Conservation (phyloP, 2,329 filamentous ascomycete species). For the Cladophialophora carrionii region DNA sequence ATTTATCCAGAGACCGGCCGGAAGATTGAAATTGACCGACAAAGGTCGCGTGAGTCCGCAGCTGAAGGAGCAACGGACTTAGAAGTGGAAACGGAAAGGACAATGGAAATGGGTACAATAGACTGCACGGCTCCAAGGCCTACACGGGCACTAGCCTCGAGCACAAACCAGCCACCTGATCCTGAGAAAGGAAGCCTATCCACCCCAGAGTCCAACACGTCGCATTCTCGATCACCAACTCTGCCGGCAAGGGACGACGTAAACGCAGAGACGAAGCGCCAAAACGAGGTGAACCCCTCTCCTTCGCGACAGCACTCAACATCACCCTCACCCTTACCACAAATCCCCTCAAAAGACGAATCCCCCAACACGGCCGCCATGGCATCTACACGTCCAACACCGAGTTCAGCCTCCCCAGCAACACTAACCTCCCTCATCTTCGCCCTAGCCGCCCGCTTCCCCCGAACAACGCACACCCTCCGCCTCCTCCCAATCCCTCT, state of each 20-base stretch:
- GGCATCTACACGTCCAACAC: neutral
- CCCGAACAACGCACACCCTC: constrained; percentile 32
- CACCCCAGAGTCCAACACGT: neutral
- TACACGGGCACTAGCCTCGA: neutral
- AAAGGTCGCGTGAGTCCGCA: neutral
- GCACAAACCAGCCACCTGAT: neutral
- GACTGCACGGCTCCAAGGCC: neutral
- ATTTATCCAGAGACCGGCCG: constrained; percentile 15
- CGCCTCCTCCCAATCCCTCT: constrained; percentile 35
- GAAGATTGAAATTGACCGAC: constrained; percentile 8
- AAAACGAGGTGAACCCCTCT: neutral
- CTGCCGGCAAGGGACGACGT: constrained; percentile 4
- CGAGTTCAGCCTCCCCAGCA: neutral
- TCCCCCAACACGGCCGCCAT: neutral
- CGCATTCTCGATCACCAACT: constrained; percentile 7
- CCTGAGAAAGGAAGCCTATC: neutral
- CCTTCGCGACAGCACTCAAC: neutral
- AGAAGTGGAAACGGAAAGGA: neutral
- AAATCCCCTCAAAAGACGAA: neutral
- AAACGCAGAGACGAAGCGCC: neutral
- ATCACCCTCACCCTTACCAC: neutral
- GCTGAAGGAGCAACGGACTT: neutral
- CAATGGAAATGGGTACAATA: neutral
- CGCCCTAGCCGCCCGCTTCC: constrained; percentile 30
- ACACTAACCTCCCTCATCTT: constrained; percentile 28